Percentiles rank a stretch among this genome's conserved stretches.
Conservation (phyloP, 2,329 filamentous ascomycete species). For the Daldinia sp. region DNA sequence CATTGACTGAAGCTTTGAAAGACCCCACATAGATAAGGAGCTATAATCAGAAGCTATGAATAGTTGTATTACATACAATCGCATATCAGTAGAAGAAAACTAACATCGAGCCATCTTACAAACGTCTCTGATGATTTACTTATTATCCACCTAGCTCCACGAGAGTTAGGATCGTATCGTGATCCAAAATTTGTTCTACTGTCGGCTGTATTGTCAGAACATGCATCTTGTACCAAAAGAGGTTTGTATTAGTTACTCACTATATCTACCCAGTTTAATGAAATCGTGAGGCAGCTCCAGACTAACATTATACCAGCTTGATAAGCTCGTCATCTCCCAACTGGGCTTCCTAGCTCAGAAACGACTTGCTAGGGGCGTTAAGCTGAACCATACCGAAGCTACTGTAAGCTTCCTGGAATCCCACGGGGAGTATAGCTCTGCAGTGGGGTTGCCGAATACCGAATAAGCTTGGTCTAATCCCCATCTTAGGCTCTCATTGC, state of each 20-base stretch:
- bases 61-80: conserved; percentile 22
- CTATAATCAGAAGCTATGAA: conserved; percentile 20
- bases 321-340: conserved; percentile 95
- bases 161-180: conserved; percentile 19
- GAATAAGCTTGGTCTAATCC: not conserved
- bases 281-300: not conserved
- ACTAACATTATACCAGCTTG: conserved; percentile 70
- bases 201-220: not conserved
- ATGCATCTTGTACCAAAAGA: conserved; percentile 55
- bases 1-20: conserved; percentile 1
- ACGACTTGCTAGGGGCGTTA: conserved; percentile 86
- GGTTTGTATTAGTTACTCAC: conserved; percentile 43
- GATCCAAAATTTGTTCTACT: not conserved
- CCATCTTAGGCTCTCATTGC: conserved; percentile 77
- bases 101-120: conserved; percentile 15
- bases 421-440: not conserved
- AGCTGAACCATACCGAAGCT: conserved; percentile 91
- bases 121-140: conserved; percentile 9
- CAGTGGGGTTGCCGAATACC: not conserved
- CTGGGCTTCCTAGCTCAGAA: conserved; percentile 88
- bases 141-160: conserved; percentile 5
- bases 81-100: not conserved
- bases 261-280: not conserved
- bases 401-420: conserved; percentile 64
- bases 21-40: conserved; percentile 39